Base-by-base conservation (phyloP, 2,329 filamentous ascomycete species). In the Neodidymelliopsis sp. region DNA sequence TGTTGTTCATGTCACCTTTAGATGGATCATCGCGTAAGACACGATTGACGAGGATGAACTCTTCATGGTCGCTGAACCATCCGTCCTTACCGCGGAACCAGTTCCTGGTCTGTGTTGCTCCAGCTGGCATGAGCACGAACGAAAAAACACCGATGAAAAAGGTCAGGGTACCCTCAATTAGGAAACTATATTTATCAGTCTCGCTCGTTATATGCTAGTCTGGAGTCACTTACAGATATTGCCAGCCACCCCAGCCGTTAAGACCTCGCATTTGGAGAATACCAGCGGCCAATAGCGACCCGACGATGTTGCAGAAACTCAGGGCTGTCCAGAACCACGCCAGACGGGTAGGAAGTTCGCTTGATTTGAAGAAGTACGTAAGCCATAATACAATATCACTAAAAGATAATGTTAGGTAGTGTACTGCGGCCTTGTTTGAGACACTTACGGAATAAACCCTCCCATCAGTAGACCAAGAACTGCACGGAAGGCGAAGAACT, bases 1-100 rank as follows among this genome's bases (percentile, higher is more conserved):
- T 57, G 49, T 71, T 71, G 53, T 71, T 80, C 81, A 84, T 83
- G 54, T 76, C 76, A 15, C 80, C 80, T 55, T 84, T 84, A 36
- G 75, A 76, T 0, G 79, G 79, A 33, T 66, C 84, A 33, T 87
- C 84, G 1, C 84, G 79, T 1, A 85, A 72, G 8, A 83, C 73
- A 1, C 84, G 75, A 56, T 86, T 87, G 19, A 87, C 82, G 52
- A 86, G 79, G 57, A 87, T 87, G 40, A 75, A 74, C 59, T 87
- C 84, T 2, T 78, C 84, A 2, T 77, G 77, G 33, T 85, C 81
- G 2, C 62, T 80, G 65, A 87, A 87, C 81, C 83, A 87, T 1
- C 84, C 84, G 42, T 81, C 79, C 9, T 81, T 82, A 6, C 65
- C 63, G 9, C 82, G 78, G 59, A 82, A 82, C 79, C 80, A 83